phyloP scores from a whole-genome alignment of 129 eudicot genomes.

The Saposhnikovia divaricata region DNA sequence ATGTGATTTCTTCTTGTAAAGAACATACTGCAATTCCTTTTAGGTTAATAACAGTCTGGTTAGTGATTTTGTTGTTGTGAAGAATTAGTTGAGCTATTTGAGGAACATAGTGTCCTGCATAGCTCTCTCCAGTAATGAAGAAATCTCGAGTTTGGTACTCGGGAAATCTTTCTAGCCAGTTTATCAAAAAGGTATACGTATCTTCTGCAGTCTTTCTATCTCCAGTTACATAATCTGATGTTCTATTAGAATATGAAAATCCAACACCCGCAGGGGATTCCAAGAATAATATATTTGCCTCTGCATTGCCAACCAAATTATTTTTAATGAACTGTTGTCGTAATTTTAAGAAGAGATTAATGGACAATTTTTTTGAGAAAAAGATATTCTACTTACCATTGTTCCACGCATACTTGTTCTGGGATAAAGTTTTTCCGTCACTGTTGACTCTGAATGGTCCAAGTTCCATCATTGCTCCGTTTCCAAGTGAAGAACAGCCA shows the following conservation, averaged over 20 bases:
- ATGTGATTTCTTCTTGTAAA: background rate
- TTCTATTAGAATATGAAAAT: conserved; percentile 48
- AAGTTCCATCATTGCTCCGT: no score
- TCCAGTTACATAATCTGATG: conserved; percentile 37
- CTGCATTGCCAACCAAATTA: no score
- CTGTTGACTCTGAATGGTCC: no score
- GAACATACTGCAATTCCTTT: conserved; percentile 63
- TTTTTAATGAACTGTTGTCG: no score
- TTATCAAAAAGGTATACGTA: no score
- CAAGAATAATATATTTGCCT: background rate
- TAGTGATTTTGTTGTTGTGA: conserved; percentile 48
- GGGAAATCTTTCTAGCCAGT: no score
- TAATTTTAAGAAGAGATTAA: no score
- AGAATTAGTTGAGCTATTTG: conserved; percentile 55
- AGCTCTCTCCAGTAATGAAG: conserved; percentile 53
- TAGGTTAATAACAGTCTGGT: conserved; percentile 54
- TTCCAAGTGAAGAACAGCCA: no score
- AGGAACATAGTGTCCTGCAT: conserved; percentile 61
- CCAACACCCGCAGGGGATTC: conserved; percentile 76
- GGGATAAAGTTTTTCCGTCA: no score
- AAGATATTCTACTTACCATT: no score
- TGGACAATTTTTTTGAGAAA: no score
- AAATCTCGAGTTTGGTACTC: conserved; percentile 35
- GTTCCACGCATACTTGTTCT: no score
- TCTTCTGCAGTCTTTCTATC: conserved; percentile 10